Conservation (phyloP, 2,329 filamentous ascomycete genomes). For the Monilinia fructicola region DNA sequence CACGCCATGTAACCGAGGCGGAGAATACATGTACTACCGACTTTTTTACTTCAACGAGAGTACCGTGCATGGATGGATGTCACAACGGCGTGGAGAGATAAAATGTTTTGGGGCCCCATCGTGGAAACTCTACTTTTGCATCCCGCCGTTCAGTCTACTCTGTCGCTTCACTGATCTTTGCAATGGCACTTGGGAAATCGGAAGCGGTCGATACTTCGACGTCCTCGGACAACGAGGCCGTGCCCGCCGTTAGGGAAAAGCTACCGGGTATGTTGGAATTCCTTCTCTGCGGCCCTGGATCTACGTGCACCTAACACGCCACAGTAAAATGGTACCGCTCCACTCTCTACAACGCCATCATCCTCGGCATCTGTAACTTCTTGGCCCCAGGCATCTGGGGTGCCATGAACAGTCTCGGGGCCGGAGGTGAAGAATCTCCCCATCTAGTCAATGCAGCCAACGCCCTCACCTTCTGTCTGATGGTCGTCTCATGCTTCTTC, state of each 20-base stretch:
- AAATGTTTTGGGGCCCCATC: background rate
- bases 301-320: background rate
- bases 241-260: constrained; percentile 24
- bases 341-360: constrained; percentile 70
- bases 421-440: constrained; percentile 64
- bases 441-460: constrained; percentile 68
- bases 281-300: background rate
- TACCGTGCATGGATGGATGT: constrained; percentile 1
- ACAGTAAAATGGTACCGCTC: constrained; percentile 64
- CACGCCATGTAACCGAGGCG: constrained; percentile 18
- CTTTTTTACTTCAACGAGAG: background rate
- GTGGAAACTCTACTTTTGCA: background rate
- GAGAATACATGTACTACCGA: background rate
- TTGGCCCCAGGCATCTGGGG: constrained; percentile 70
- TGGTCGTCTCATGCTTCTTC: constrained; percentile 70
- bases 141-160: background rate
- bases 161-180: background rate
- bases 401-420: constrained; percentile 72
- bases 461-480: constrained; percentile 68
- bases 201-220: constrained; percentile 13
- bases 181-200: constrained; percentile 22
- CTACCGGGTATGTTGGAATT: constrained; percentile 25
- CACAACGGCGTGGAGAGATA: background rate
- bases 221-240: constrained; percentile 31
- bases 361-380: constrained; percentile 70